phyloP scores from a whole-genome alignment of 345 rosid genomes.

The Eucalyptus cloeziana region DNA sequence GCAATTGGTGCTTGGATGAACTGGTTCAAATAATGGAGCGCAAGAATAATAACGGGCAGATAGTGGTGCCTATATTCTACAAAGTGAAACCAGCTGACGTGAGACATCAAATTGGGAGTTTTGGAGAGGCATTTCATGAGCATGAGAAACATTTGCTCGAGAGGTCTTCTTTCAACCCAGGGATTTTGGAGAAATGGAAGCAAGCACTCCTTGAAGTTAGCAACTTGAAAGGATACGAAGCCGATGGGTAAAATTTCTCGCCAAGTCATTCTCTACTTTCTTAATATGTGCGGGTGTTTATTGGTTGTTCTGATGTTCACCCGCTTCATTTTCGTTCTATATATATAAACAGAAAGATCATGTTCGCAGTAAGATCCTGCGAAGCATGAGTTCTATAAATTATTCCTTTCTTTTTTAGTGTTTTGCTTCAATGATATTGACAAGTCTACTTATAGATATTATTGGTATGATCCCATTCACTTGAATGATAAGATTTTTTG shows the following conservation, averaged over 20 bases:
- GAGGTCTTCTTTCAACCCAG: background rate
- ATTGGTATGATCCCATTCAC: no score
- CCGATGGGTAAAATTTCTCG: background rate
- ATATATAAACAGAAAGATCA: no score
- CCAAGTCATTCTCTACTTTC: background rate
- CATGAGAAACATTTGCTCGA: background rate
- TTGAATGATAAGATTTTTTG: no score
- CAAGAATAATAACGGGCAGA: background rate
- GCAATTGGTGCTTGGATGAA: background rate
- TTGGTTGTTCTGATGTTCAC: background rate
- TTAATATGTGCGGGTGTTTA: background rate
- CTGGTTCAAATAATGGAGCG: background rate
- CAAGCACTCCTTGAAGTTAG: background rate
- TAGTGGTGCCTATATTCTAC: background rate
- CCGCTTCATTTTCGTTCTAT: no score
- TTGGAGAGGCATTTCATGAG: background rate
- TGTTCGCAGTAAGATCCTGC: no score
- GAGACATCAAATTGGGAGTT: rapidly evolving
- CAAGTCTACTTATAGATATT: no score
- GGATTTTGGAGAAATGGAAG: background rate
- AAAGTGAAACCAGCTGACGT: background rate
- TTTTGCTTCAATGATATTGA: no score
- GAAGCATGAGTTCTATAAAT: no score
- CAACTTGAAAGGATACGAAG: background rate
- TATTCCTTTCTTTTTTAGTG: no score